Evolutionary conservation across 805 yeast genomes (phyloP).

Genomic region (Kregervanrija delftensis): DNA sequence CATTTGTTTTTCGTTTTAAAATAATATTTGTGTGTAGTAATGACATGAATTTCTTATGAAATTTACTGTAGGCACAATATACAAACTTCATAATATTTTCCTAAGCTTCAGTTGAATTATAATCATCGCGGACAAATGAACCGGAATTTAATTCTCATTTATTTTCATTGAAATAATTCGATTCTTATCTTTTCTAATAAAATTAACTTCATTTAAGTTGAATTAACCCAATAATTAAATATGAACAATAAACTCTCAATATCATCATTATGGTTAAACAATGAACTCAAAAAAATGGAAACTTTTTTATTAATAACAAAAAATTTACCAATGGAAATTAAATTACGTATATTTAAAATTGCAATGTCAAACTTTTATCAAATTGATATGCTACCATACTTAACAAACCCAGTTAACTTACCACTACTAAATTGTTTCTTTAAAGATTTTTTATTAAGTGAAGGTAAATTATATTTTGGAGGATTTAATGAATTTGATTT

Average conservation of each 20-base stretch:
- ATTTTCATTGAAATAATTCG: too few species aligned
- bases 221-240: too few species aligned
- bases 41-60: too few species aligned
- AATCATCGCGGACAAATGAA: too few species aligned
- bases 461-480: slow-evolving; percentile 10
- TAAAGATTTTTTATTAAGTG: slow-evolving; percentile 5
- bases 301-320: neutral
- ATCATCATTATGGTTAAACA: too few species aligned
- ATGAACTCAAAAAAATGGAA: neutral
- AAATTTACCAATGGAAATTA: slow-evolving; percentile 4
- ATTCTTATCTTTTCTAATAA: too few species aligned
- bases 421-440: slow-evolving; percentile 3
- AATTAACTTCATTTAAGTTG: too few species aligned
- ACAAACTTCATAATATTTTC: too few species aligned
- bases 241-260: too few species aligned
- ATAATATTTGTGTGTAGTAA: neutral
- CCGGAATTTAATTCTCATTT: too few species aligned
- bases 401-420: neutral
- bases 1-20: neutral
- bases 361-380: slow-evolving; percentile 5
- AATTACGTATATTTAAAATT: slow-evolving; percentile 2
- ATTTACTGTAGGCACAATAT: too few species aligned
- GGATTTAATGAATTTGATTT: slow-evolving; percentile 10
- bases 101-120: too few species aligned
- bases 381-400: slow-evolving; percentile 1